These are phyloP conservation scores for Sungouiozyma intestinalis DNA, from an alignment of 805 yeast species.

Conservation along the genomic window DNA sequence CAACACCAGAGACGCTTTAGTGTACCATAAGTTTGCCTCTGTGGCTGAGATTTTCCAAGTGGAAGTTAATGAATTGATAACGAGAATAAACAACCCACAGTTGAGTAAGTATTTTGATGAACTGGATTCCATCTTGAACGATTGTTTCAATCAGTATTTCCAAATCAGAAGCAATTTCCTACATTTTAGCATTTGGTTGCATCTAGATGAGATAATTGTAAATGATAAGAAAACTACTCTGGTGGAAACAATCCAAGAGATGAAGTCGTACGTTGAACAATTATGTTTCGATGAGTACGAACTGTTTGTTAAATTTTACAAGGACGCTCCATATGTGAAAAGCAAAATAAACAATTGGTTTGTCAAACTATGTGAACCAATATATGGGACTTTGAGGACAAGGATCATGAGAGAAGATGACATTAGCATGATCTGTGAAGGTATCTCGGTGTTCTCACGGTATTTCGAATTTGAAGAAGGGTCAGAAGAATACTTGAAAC, in stretches of 20 bases:
- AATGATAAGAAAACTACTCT: slow-evolving; percentile 26
- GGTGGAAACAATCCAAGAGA: slow-evolving; percentile 52
- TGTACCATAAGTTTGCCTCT: slow-evolving; percentile 52
- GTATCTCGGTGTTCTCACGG: slow-evolving; percentile 57
- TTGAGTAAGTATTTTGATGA: slow-evolving; percentile 50
- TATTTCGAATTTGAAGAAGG: slow-evolving; percentile 56
- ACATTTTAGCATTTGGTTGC: slow-evolving; percentile 31
- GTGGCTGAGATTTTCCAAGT: slow-evolving; percentile 33
- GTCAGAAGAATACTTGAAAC: slow-evolving; percentile 21
- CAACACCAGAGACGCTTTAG: slow-evolving; percentile 45
- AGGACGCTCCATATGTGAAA: slow-evolving; percentile 3
- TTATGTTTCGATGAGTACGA: slow-evolving; percentile 50
- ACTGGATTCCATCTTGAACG: slow-evolving; percentile 38
- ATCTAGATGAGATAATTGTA: slow-evolving; percentile 25
- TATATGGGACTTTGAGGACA: slow-evolving; percentile 61
- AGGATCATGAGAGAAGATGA: slow-evolving; percentile 60
- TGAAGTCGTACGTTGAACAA: slow-evolving; percentile 49
- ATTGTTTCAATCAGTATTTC: slow-evolving; percentile 56
- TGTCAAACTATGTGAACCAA: slow-evolving; percentile 57
- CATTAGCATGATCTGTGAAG: slow-evolving; percentile 60
- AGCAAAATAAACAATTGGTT: slow-evolving; percentile 45
- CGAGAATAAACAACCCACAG: slow-evolving; percentile 17
- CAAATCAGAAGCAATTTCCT: slow-evolving; percentile 43
- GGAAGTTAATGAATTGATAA: slow-evolving; percentile 31
- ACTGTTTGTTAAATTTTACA: slow-evolving; percentile 48